phyloP scores from a whole-genome alignment of 106 monocot genomes.

The Platanthera guangdongensis region DNA sequence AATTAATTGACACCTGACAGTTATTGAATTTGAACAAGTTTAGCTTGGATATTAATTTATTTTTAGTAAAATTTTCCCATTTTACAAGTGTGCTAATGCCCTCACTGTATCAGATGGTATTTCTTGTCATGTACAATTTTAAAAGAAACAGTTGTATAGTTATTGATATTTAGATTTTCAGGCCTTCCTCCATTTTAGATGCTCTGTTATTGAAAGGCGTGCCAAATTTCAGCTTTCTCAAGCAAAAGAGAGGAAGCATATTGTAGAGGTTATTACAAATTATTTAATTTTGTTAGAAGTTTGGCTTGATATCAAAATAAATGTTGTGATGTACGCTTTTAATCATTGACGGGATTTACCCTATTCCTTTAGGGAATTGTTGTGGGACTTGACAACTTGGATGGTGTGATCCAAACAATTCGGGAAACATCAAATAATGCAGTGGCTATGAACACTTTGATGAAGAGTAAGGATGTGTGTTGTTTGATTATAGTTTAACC shows the following conservation, averaged over 20 bases:
- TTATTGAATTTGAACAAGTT: too few relatives aligned
- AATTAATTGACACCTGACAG: neutral
- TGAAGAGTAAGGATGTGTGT: constrained; percentile 38
- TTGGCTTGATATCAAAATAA: too few relatives aligned
- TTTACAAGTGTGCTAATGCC: neutral
- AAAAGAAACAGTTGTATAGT: neutral
- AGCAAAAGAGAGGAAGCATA: constrained; percentile 71
- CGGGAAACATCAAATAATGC: constrained; percentile 48
- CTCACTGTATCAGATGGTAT: neutral
- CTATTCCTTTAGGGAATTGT: constrained; percentile 60
- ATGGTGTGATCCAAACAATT: constrained; percentile 76
- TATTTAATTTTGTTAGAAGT: neutral
- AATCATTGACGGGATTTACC: constrained; percentile 1
- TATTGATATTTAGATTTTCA: constrained; percentile 19
- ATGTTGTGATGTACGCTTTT: neutral
- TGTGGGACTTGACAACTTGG: constrained; percentile 91
- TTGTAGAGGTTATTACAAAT: constrained; percentile 69
- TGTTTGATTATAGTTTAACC: neutral
- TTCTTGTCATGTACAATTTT: neutral
- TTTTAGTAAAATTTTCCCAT: neutral
- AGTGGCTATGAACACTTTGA: constrained; percentile 43
- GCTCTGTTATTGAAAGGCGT: constrained; percentile 86
- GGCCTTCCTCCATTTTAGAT: constrained; percentile 94
- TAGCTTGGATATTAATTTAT: neutral
- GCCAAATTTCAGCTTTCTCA: constrained; percentile 84